These are phyloP conservation scores for Aureobasidium melanogenum DNA, from an alignment of 2,329 filamentous ascomycete genomes.

Conservation along the genomic window DNA sequence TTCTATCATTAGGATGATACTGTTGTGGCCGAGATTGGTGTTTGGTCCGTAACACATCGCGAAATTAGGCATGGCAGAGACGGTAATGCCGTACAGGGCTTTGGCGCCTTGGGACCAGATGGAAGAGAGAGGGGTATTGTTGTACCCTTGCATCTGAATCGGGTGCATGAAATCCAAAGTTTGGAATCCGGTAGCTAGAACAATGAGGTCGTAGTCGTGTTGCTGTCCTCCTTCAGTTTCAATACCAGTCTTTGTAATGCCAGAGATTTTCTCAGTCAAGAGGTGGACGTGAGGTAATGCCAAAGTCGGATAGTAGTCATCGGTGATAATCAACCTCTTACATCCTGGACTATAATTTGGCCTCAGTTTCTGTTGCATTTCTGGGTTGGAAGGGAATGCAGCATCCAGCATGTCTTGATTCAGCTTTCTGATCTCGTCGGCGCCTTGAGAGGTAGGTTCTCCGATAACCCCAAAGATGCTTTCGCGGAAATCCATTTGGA, in stretches of 20 bases:
- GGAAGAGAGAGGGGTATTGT: conserved; percentile 31
- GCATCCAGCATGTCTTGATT: conserved; percentile 33
- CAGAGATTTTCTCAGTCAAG: conserved; percentile 41
- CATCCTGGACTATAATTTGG: conserved; percentile 48
- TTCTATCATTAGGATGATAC: conserved; percentile 55
- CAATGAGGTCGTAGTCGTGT: conserved; percentile 43
- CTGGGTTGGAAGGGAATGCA: conserved; percentile 40
- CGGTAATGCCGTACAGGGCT: conserved; percentile 44
- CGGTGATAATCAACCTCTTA: conserved; percentile 46
- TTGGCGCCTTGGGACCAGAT: conserved; percentile 47
- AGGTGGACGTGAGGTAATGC: conserved; percentile 39
- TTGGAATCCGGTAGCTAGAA: conserved; percentile 52
- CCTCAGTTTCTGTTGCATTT: conserved; percentile 45
- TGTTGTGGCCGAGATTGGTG: conserved; percentile 47
- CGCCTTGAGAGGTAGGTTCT: conserved; percentile 32
- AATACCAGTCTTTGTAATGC: conserved; percentile 40
- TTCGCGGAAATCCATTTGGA: conserved; percentile 49
- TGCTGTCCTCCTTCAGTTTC: conserved; percentile 32
- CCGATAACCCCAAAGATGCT: conserved; percentile 36
- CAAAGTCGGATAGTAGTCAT: conserved; percentile 48
- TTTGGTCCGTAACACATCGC: conserved; percentile 52
- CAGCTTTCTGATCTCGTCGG: conserved; percentile 31
- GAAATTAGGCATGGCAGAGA: conserved; percentile 47
- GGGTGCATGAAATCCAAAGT: conserved; percentile 52
- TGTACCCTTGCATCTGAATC: conserved; percentile 42